Base-by-base conservation (phyloP, 2,329 filamentous ascomycete genomes). In the Tympanopsis confertula region DNA sequence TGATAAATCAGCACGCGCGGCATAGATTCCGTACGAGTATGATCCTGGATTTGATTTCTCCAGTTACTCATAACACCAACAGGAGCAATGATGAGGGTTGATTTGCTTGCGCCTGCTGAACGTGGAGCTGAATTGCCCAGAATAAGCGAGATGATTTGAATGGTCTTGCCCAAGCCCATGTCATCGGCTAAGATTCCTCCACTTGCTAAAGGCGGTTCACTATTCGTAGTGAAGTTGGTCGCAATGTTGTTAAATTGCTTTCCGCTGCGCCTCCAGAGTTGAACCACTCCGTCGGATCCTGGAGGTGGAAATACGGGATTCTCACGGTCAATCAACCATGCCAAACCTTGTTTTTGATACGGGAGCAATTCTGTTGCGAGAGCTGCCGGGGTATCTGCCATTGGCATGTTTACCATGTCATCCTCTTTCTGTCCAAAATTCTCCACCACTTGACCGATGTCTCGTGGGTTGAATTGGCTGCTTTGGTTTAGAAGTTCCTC, bases 1-100 rank as follows among this genome's bases (percentile, higher is more conserved):
- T 94, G 85, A 51, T 89, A 91, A 20, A 80, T 76, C 47, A 86
- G 66, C 4, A 91, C 68, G 7, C 68, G 12, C 15, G 30, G 30
- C 7, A 15, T 17, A 18, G 7, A 7, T 15, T 33, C 30, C 12
- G 7, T 33, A 7, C 17, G 7, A 15, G 30, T 33, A 33, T 33
- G 30, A 18, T 10, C 10, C 15, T 33, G 7, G 15, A 33, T 33
- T 18, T 33, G 30, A 15, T 33, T 17, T 17, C 15, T 33, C 30
- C 30, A 33, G 15, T 33, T 33, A 15, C 30, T 33, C 30, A 33
- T 33, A 7, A 33, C 30, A 12, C 30, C 30, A 7, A 33, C 30
- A 33, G 30, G 30, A 13, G 30, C 7, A 12, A 33, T 33, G 15
- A 33, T 33, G 10, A 33, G 17, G 12, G 30, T 33, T 7, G 30